Conservation (phyloP, 192 early-diverging fungal species). For the Fimicolochytrium jonesii region DNA sequence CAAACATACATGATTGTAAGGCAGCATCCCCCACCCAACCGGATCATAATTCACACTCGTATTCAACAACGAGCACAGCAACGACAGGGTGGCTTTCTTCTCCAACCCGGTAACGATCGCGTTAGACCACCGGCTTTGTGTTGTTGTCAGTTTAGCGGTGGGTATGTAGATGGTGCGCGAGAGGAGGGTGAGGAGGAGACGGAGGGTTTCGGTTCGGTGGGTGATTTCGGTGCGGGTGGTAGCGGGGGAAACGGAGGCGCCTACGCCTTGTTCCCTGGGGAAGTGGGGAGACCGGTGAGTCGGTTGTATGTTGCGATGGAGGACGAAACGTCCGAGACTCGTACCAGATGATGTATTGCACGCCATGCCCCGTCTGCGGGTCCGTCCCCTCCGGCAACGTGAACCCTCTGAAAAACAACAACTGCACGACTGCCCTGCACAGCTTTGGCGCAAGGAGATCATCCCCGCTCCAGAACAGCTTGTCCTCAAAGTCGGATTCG, state of each 20-base stretch:
- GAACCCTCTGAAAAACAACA: conserved; percentile 45
- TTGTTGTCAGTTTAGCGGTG: conserved; percentile 42
- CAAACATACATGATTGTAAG: conserved; percentile 73
- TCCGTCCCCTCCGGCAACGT: conserved; percentile 32
- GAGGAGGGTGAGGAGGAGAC: conserved; percentile 72
- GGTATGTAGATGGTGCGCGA: conserved; percentile 78
- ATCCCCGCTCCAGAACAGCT: conserved; percentile 57
- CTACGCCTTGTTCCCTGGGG: conserved; percentile 37
- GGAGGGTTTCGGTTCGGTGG: conserved; percentile 73
- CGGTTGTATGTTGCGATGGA: too few species aligned
- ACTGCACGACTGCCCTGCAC: conserved; percentile 13
- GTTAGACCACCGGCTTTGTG: conserved; percentile 56
- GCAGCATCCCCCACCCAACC: conserved; percentile 75
- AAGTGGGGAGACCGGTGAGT: too few species aligned
- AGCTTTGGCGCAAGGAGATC: conserved; percentile 10
- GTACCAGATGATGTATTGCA: conserved; percentile 48
- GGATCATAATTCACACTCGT: conserved; percentile 78
- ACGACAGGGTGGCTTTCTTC: conserved; percentile 65
- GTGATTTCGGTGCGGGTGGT: conserved; percentile 57
- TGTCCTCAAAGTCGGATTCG: conserved; percentile 54
- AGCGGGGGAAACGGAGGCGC: conserved; percentile 21
- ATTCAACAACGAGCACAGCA: conserved; percentile 85
- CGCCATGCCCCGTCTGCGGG: conserved; percentile 20
- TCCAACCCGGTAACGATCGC: conserved; percentile 52
- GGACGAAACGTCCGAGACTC: not conserved